These are phyloP conservation scores for Farysia itapuensis DNA, from an alignment of 1,284 basidiomycete species.

Conservation along the genomic window DNA sequence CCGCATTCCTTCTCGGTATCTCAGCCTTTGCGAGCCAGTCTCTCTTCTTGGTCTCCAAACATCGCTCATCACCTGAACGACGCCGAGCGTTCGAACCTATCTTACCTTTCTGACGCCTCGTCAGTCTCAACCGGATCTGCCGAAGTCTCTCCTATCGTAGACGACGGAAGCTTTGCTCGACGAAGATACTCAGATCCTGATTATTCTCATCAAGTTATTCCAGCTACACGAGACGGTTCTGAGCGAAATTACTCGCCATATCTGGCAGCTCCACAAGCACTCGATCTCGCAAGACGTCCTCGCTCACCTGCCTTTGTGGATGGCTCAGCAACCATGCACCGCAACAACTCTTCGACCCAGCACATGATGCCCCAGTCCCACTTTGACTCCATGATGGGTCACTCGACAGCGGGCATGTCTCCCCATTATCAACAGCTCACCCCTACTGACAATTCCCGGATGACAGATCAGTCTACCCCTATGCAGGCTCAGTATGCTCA, in stretches of 20 bases:
- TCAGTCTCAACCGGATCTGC: neutral
- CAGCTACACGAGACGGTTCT: neutral
- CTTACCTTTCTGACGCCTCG: neutral
- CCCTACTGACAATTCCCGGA: too few relatives aligned
- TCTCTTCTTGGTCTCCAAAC: too few relatives aligned
- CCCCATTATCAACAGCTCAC: too few relatives aligned
- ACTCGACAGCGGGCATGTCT: too few relatives aligned
- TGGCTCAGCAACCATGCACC: conserved; percentile 12
- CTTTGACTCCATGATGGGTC: neutral
- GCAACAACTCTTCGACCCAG: conserved; percentile 9
- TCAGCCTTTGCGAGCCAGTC: too few relatives aligned
- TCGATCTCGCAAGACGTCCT: conserved; percentile 14
- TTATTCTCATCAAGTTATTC: neutral
- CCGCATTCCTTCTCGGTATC: too few relatives aligned
- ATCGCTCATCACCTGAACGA: too few relatives aligned
- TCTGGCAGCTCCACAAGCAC: neutral
- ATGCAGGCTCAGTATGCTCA: neutral
- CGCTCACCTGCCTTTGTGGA: conserved; percentile 22
- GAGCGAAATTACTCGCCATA: neutral
- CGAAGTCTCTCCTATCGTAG: neutral
- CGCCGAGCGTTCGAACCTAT: too few relatives aligned
- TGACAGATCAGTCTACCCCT: neutral
- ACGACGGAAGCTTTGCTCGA: neutral
- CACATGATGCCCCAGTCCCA: conserved; percentile 8
- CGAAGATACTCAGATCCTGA: neutral